Evolutionary conservation across 176 grass and related monocot genomes (phyloP).

Genomic region (Zoysia pacifica): DNA sequence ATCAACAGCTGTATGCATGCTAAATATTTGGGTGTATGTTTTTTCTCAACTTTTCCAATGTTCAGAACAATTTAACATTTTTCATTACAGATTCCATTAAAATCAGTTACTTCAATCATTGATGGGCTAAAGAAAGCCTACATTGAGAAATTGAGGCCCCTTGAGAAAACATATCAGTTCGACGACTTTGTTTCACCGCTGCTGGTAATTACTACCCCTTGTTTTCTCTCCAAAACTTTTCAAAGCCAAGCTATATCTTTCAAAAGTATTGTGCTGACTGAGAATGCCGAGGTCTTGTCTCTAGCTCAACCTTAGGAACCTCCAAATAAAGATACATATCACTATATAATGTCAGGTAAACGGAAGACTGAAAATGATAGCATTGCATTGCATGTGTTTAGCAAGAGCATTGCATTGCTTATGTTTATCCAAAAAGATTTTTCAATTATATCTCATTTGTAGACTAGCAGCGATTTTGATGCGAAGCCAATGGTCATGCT

Average conservation of each 20-base stretch:
- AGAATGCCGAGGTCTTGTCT: neutral
- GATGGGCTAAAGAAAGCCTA: constrained; percentile 95
- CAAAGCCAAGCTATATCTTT: neutral
- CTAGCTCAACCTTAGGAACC: neutral
- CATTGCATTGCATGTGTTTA: neutral
- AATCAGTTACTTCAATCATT: constrained; percentile 85
- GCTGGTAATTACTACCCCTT: constrained; percentile 44
- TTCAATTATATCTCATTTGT: neutral
- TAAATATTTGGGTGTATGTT: neutral
- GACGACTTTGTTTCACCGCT: constrained; percentile 77
- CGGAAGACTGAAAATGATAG: neutral
- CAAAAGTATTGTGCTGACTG: neutral
- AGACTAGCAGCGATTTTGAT: constrained; percentile 95
- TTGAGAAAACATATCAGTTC: constrained; percentile 83
- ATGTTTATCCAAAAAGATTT: neutral
- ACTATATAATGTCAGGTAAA: neutral
- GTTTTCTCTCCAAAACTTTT: neutral
- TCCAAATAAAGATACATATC: neutral
- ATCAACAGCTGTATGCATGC: neutral
- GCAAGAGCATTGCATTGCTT: neutral
- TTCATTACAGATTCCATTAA: constrained; percentile 62
- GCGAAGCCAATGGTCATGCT: constrained; percentile 98
- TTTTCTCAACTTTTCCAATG: neutral
- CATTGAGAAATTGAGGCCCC: constrained; percentile 78
- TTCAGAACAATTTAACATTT: neutral